Percentiles rank a stretch among this genome's conserved stretches.
phyloP scores from a whole-genome alignment of 805 yeast species.

The Saturnispora gosingensis region DNA sequence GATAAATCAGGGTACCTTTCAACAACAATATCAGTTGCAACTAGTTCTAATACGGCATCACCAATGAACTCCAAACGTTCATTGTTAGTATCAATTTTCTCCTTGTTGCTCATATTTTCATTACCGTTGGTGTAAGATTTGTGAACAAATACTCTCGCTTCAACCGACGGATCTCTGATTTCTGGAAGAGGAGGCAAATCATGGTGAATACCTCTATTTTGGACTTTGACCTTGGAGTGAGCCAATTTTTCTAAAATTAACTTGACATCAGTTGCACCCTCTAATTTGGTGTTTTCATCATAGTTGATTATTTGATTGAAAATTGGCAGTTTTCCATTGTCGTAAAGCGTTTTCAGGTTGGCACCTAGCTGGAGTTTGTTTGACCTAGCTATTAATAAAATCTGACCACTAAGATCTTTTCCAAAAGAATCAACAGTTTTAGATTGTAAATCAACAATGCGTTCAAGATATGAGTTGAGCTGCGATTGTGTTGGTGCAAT shows the following conservation, averaged over 20 bases:
- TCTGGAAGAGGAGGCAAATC: constrained; percentile 55
- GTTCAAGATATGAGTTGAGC: constrained; percentile 27
- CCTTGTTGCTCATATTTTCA: constrained; percentile 45
- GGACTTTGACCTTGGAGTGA: constrained; percentile 10
- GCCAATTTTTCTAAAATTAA: constrained; percentile 10
- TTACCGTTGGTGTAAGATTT: constrained; percentile 59
- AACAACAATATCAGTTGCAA: constrained; percentile 62
- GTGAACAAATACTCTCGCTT: constrained; percentile 71
- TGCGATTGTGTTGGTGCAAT: constrained; percentile 47
- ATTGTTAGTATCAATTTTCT: constrained; percentile 56
- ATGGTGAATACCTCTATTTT: constrained; percentile 9
- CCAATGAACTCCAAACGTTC: constrained; percentile 89
- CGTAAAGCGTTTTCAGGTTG: constrained; percentile 44
- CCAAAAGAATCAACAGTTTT: constrained; percentile 3
- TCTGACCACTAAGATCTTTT: constrained; percentile 29
- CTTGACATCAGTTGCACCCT: constrained; percentile 14
- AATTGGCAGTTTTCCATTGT: constrained; percentile 38
- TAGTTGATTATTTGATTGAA: constrained; percentile 46
- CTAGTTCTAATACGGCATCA: constrained; percentile 69
- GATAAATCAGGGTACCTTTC: constrained; percentile 55
- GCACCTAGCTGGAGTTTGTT: constrained; percentile 53
- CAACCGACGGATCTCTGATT: constrained; percentile 49
- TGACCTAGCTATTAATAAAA: constrained; percentile 42
- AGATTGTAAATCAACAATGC: background rate
- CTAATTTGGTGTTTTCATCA: constrained; percentile 22